phyloP scores from a whole-genome alignment of 768 basidiomycete species.

The Pleurotus giganteus region DNA sequence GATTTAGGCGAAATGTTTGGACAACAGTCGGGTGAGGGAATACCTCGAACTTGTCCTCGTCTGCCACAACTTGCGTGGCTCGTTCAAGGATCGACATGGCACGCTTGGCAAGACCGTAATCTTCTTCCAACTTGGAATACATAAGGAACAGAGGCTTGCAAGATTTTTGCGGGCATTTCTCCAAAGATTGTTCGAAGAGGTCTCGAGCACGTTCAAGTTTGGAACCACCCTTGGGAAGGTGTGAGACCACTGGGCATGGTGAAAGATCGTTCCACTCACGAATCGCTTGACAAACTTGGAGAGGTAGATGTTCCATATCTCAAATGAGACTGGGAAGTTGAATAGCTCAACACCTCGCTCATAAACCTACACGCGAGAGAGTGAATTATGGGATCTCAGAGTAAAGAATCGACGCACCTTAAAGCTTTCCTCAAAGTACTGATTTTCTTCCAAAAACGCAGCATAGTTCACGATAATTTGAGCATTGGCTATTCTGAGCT shows the following conservation, averaged over 20 bases:
- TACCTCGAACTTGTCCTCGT: constrained; percentile 95
- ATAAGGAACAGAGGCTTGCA: constrained; percentile 95
- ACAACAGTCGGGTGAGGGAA: constrained; percentile 16
- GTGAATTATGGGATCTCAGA: background rate
- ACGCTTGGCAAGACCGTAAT: constrained; percentile 90
- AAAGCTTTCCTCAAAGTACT: constrained; percentile 98
- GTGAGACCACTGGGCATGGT: constrained; percentile 6
- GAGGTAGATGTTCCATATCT: constrained; percentile 98
- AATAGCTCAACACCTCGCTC: constrained; percentile 97
- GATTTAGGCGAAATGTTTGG: background rate
- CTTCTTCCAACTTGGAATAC: constrained; percentile 96
- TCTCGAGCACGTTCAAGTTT: constrained; percentile 97
- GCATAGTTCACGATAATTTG: constrained; percentile 98
- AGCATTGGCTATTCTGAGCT: constrained; percentile 95
- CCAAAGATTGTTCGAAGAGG: constrained; percentile 95
- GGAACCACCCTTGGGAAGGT: constrained; percentile 65
- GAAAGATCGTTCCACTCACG: constrained; percentile 44
- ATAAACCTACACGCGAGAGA: constrained; percentile 61
- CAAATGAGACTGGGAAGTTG: constrained; percentile 97
- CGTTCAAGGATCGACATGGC: constrained; percentile 96
- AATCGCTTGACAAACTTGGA: constrained; percentile 97
- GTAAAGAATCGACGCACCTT: constrained; percentile 49
- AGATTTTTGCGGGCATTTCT: constrained; percentile 92
- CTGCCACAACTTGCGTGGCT: constrained; percentile 80
- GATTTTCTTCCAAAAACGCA: constrained; percentile 94